A percentile compares a stretch with the other conserved stretches of the same genome.
Evolutionary conservation across 2,329 filamentous ascomycete species (phyloP).

Genomic region (Chalaropsis ovoidea): DNA sequence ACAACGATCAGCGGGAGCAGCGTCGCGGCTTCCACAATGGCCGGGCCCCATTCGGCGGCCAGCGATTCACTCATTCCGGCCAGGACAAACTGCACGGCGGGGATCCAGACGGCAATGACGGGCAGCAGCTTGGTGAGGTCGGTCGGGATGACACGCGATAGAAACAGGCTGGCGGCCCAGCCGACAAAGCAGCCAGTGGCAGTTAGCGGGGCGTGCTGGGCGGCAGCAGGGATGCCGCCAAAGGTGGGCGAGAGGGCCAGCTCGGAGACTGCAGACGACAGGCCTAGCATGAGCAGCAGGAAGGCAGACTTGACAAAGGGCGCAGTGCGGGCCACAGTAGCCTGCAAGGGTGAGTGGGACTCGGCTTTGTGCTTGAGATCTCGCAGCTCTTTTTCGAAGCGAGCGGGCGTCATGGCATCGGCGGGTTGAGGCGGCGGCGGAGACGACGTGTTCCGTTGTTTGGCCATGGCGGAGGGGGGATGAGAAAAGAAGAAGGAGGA

Average conservation of each 20-base stretch:
- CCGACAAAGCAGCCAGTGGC: slow-evolving; percentile 59
- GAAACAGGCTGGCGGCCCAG: slow-evolving; percentile 55
- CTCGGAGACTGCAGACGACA: slow-evolving; percentile 61
- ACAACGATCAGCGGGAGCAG: slow-evolving; percentile 60
- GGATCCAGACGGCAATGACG: slow-evolving; percentile 64
- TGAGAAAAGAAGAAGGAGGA: neutral
- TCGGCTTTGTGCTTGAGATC: slow-evolving; percentile 40
- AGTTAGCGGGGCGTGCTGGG: slow-evolving; percentile 60
- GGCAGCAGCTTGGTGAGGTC: slow-evolving; percentile 50
- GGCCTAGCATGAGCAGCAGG: slow-evolving; percentile 44
- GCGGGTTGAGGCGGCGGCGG: slow-evolving; percentile 21
- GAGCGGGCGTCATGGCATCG: slow-evolving; percentile 39
- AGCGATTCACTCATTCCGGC: slow-evolving; percentile 54
- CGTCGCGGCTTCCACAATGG: slow-evolving; percentile 63
- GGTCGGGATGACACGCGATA: slow-evolving; percentile 36
- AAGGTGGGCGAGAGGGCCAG: slow-evolving; percentile 77
- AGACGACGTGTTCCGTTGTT: slow-evolving; percentile 14
- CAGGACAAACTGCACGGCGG: slow-evolving; percentile 61
- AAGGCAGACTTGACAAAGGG: slow-evolving; percentile 34
- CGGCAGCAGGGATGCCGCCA: slow-evolving; percentile 65
- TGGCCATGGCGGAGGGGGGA: slow-evolving; percentile 21
- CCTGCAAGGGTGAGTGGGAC: slow-evolving; percentile 31
- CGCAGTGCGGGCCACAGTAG: slow-evolving; percentile 31
- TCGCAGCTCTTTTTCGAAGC: slow-evolving; percentile 46
- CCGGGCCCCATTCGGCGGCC: slow-evolving; percentile 61